These are phyloP conservation scores for Mortierella sp. DNA, from an alignment of 371 early-diverging fungal genomes.

Conservation along the genomic window DNA sequence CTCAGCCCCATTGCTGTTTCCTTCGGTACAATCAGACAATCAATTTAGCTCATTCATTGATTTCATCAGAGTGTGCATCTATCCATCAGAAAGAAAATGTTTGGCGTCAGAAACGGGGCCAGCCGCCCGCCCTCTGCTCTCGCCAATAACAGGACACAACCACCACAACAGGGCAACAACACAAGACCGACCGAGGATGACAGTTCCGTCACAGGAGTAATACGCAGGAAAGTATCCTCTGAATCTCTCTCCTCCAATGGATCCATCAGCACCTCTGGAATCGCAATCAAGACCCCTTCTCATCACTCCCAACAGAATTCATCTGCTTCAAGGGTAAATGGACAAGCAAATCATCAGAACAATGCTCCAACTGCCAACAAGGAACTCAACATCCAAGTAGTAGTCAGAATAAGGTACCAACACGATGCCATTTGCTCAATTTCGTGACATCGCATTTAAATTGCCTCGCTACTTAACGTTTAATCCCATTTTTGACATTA, in stretches of 20 bases:
- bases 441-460: neutral
- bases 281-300: neutral
- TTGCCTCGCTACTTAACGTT: neutral
- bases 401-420: constrained; percentile 49
- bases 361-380: constrained; percentile 29
- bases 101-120: constrained; percentile 47
- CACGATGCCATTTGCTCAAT: neutral
- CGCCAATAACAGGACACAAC: neutral
- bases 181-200: constrained; percentile 5
- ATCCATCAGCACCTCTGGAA: constrained; percentile 8
- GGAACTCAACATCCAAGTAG: constrained; percentile 54
- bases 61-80: neutral
- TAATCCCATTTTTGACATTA: neutral
- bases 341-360: constrained; percentile 2
- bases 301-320: constrained; percentile 1
- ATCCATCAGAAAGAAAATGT: constrained; percentile 25
- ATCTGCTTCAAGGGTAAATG: constrained; percentile 5
- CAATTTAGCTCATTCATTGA: neutral
- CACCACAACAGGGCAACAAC: constrained; percentile 4
- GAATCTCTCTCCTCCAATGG: constrained; percentile 40
- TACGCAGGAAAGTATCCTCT: constrained; percentile 28
- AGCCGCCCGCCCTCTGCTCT: constrained; percentile 14
- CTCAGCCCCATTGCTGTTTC: neutral
- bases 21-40: neutral
- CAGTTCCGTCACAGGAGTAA: neutral